Base-by-base conservation (phyloP, 331 rosid genomes). In the Malus hybrid region DNA sequence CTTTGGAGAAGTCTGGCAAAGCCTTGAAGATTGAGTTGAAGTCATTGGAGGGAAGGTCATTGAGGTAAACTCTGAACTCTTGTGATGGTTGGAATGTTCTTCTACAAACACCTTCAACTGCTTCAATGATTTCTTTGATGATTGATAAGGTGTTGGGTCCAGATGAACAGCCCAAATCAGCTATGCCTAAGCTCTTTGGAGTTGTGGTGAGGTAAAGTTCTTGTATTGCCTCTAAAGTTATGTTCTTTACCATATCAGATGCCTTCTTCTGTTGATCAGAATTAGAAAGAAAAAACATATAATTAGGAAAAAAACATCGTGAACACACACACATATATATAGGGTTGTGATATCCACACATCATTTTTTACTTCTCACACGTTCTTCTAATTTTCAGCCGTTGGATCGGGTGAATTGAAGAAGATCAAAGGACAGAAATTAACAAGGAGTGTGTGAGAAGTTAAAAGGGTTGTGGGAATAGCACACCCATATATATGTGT, bases 151-250 rank as follows among this genome's bases (percentile, higher is more conserved):
- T 83, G 76, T 93, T 94, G 36, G 96, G 88, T 55, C 98, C 98
- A 12, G 96, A 94, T 39, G 98, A 91, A 72, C 98, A 94, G 0
- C 98, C 98, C 84, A 94, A 79, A 79, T 94, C 98, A 69, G 97
- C 97, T 72, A 94, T 82, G 73, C 97, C 91, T 22, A 94, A 76
- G 80, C 94, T 90, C 67, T 82, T 78, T 19, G 98, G 97, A 75
- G 88, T 84, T 32, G 83, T 87, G 20, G 79, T 73, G 52, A 79
- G 78, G 80, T 87, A 93, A 65, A 88, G 81, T 48, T 88, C 87
- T 79, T 80, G 87, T 28, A 91, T 86, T 44, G 93, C 75, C 29
- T 89, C 87, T 73, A 88, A 81, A 79, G 90, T 86, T 81, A 94
- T 81, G 85, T 91, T 91, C 84, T 91, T 91, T 83, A 88, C 95